Conservation (phyloP, 306 rosid species). For the Castanea crenata region DNA sequence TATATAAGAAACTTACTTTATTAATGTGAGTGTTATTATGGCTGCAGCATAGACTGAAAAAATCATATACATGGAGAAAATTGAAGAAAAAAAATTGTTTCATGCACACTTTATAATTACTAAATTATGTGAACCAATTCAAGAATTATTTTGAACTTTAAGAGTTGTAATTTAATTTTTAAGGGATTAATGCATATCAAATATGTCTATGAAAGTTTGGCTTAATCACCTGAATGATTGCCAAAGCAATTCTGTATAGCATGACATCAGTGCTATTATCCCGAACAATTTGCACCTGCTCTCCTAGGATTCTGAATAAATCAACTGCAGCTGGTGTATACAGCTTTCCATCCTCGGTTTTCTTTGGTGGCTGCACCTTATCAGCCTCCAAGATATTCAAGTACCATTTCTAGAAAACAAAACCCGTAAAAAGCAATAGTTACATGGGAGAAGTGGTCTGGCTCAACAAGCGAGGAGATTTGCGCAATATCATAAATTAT, state of each 20-base stretch:
- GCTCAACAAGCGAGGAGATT: constrained; percentile 10
- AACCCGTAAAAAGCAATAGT: constrained; percentile 22
- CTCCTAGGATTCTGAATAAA: constrained; percentile 95
- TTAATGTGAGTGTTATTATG: background rate
- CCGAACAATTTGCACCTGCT: constrained; percentile 96
- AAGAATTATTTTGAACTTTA: background rate
- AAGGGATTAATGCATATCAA: background rate
- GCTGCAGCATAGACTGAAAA: background rate
- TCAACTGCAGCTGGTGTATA: constrained; percentile 99
- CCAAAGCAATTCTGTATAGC: constrained; percentile 90
- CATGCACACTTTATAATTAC: background rate
- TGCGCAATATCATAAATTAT: constrained; percentile 19
- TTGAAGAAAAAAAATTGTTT: background rate
- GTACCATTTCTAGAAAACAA: constrained; percentile 83
- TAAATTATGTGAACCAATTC: background rate
- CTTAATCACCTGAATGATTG: constrained; percentile 83
- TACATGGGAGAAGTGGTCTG: constrained; percentile 5
- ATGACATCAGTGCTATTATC: constrained; percentile 96
- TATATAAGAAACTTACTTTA: too few relatives aligned
- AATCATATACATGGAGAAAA: background rate
- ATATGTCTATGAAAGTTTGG: constrained; percentile 3
- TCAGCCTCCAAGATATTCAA: constrained; percentile 96
- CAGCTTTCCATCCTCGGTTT: constrained; percentile 93
- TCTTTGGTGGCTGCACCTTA: constrained; percentile 93
- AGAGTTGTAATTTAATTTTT: background rate